Conservation (phyloP, 352 stramenopile genomes). For the Phytophthora cactorum region DNA sequence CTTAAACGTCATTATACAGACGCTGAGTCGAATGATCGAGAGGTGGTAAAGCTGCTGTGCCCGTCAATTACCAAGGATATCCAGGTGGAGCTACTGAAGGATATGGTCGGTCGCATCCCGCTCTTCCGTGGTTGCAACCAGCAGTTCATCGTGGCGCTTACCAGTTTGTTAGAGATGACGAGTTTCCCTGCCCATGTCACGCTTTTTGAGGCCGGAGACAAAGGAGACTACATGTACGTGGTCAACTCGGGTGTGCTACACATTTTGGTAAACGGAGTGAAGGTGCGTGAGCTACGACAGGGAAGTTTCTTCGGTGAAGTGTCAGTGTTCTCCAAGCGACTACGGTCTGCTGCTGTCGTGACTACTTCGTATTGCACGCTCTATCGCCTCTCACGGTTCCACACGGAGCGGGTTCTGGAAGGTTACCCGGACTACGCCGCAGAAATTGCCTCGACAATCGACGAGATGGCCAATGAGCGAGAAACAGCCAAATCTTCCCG, state of each 20-base stretch:
- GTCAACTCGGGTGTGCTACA: conserved; percentile 68
- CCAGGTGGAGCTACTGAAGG: conserved; percentile 69
- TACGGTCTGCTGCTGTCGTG: conserved; percentile 60
- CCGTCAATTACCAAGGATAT: conserved; percentile 80
- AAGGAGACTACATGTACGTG: conserved; percentile 77
- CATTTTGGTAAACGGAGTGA: conserved; percentile 61
- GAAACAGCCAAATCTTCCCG: conserved; percentile 20
- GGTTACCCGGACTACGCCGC: conserved; percentile 62
- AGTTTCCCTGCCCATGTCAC: conserved; percentile 61
- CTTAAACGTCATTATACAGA: conserved; percentile 74
- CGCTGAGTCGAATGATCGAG: conserved; percentile 69
- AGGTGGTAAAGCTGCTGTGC: conserved; percentile 68
- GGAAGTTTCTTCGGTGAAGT: conserved; percentile 79
- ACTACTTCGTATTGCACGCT: conserved; percentile 72
- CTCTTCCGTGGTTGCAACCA: conserved; percentile 69
- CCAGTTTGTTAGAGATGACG: conserved; percentile 69
- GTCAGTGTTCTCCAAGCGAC: conserved; percentile 69
- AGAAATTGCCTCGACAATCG: conserved; percentile 47
- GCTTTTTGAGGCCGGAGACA: conserved; percentile 60
- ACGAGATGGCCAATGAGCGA: conserved; percentile 54
- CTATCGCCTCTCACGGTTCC: conserved; percentile 67
- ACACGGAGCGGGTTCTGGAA: conserved; percentile 65
- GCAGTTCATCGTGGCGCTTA: conserved; percentile 71
- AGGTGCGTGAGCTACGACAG: conserved; percentile 69
- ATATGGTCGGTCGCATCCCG: conserved; percentile 61